These are phyloP conservation scores for Lactarius indigo DNA, from an alignment of 768 basidiomycete species.

Conservation along the genomic window DNA sequence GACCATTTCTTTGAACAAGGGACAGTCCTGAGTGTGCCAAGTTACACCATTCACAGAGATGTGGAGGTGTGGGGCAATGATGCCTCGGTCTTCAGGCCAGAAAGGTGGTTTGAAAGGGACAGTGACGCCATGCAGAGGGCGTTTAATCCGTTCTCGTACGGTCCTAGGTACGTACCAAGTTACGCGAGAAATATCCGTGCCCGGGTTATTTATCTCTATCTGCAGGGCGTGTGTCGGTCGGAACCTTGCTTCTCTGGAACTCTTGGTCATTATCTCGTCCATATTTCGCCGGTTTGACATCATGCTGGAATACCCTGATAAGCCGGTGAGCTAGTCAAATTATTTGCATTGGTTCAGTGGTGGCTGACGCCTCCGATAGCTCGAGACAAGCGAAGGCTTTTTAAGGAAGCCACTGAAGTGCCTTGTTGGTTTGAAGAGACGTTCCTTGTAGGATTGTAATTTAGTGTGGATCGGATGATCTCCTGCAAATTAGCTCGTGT, in stretches of 20 bases:
- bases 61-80: constrained; percentile 73
- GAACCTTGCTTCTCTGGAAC: constrained; percentile 76
- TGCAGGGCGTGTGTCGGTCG: constrained; percentile 77
- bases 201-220: background rate
- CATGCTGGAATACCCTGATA: constrained; percentile 56
- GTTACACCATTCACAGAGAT: constrained; percentile 80
- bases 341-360: background rate
- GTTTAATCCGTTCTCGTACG: constrained; percentile 85
- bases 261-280: constrained; percentile 78
- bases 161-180: constrained; percentile 65
- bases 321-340: constrained; percentile 43
- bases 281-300: constrained; percentile 74
- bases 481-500: background rate
- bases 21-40: constrained; percentile 75
- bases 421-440: constrained; percentile 65
- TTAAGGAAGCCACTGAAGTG: constrained; percentile 78
- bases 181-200: background rate
- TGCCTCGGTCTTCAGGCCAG: constrained; percentile 68
- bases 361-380: constrained; percentile 34
- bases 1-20: constrained; percentile 66
- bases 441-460: constrained; percentile 35
- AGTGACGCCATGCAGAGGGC: constrained; percentile 57
- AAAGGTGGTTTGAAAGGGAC: constrained; percentile 80
- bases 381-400: constrained; percentile 82
- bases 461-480: background rate